These are phyloP conservation scores for Pecoramyces ruminantium DNA, from an alignment of 192 early-diverging fungal genomes.

Conservation along the genomic window DNA sequence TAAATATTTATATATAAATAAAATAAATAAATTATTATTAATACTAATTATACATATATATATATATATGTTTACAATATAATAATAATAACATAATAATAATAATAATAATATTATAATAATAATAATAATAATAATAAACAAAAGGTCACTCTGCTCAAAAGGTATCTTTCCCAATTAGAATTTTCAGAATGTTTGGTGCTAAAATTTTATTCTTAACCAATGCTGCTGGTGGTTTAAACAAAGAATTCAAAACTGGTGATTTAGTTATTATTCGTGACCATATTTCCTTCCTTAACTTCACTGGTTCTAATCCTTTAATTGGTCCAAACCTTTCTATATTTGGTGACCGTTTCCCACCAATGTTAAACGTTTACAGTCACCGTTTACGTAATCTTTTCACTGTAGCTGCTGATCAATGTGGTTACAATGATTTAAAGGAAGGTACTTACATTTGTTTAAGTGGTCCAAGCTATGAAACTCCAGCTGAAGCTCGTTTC, in stretches of 20 bases:
- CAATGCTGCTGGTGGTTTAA: constrained; percentile 72
- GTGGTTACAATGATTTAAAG: constrained; percentile 18
- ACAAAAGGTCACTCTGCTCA: constrained; percentile 49
- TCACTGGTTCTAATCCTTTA: constrained; percentile 55
- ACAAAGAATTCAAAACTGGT: constrained; percentile 56
- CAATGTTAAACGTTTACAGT: constrained; percentile 71
- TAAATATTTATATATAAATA: too few relatives aligned
- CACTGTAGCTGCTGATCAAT: constrained; percentile 31
- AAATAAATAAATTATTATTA: too few relatives aligned
- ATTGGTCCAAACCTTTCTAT: constrained; percentile 64
- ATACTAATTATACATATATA: too few relatives aligned
- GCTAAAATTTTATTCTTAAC: constrained; percentile 64
- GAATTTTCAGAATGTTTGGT: constrained; percentile 69
- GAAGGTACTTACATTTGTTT: constrained; percentile 74
- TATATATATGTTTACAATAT: too few relatives aligned
- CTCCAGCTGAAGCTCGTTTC: constrained; percentile 61
- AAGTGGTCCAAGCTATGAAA: constrained; percentile 84
- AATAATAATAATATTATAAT: too few relatives aligned
- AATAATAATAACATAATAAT: too few relatives aligned
- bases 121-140: too few relatives aligned
- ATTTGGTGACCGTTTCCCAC: constrained; percentile 76
- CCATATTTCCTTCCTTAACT: constrained; percentile 57
- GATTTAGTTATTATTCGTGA: constrained; percentile 68
- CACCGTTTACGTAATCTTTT: constrained; percentile 54
- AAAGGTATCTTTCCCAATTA: constrained; percentile 67